A percentile compares a stretch with the other conserved stretches of the same genome.
Conservation (phyloP, 768 basidiomycete species). For the Mycena polygramma region DNA sequence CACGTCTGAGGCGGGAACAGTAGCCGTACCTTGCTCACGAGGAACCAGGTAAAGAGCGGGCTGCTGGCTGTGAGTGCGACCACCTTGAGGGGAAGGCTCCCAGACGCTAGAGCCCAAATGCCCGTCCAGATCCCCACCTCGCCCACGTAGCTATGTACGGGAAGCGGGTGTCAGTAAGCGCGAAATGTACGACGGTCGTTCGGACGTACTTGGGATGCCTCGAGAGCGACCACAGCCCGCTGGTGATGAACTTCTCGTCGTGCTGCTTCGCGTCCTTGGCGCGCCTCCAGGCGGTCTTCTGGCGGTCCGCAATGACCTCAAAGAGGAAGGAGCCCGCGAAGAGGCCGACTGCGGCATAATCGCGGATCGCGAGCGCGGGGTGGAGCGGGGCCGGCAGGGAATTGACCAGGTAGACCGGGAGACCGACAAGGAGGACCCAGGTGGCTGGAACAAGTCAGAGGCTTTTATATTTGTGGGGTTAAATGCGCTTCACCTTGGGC, state of each 20-base stretch:
- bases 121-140: constrained; percentile 80
- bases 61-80: constrained; percentile 64
- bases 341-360: constrained; percentile 68
- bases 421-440: constrained; percentile 77
- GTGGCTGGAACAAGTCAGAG: constrained; percentile 50
- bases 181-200: neutral
- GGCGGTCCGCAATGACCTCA: constrained; percentile 73
- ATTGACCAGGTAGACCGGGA: constrained; percentile 79
- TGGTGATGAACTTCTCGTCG: constrained; percentile 76
- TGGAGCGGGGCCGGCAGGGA: constrained; percentile 62
- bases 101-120: constrained; percentile 69
- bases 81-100: constrained; percentile 60
- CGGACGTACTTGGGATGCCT: constrained; percentile 78
- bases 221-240: constrained; percentile 75
- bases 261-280: constrained; percentile 74
- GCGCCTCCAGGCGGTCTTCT: constrained; percentile 74
- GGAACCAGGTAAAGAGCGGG: constrained; percentile 73
- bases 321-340: constrained; percentile 69
- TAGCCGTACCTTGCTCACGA: constrained; percentile 63
- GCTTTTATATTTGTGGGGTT: constrained; percentile 31
- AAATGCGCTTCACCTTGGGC: constrained; percentile 52
- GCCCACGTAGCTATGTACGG: constrained; percentile 68
- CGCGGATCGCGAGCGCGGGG: constrained; percentile 64
- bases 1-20: constrained; percentile 12
- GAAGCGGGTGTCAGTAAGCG: neutral